Evolutionary conservation across 306 rosid genomes (phyloP).

Genomic region (Lablab purpureus): DNA sequence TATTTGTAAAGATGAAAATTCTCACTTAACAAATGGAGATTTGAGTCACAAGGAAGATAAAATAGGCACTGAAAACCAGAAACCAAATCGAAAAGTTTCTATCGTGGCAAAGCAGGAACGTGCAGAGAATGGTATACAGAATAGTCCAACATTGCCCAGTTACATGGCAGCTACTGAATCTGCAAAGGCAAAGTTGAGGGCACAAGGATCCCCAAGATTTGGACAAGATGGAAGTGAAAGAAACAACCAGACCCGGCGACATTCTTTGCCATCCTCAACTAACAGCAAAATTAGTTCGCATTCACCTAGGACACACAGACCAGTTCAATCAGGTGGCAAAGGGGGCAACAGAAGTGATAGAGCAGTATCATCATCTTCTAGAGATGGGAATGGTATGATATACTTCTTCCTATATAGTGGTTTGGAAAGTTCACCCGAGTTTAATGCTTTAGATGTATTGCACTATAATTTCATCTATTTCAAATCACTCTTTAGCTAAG

Average conservation of each 20-base stretch:
- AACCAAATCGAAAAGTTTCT: constrained; percentile 68
- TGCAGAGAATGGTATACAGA: constrained; percentile 75
- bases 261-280: constrained; percentile 82
- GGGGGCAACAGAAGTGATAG: constrained; percentile 67
- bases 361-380: constrained; percentile 56
- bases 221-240: constrained; percentile 73
- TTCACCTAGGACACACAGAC: constrained; percentile 90
- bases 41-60: constrained; percentile 72
- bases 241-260: constrained; percentile 71
- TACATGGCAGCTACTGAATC: constrained; percentile 99
- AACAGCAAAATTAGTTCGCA: constrained; percentile 86
- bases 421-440: constrained; percentile 12
- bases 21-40: constrained; percentile 62
- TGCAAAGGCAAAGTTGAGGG: constrained; percentile 96
- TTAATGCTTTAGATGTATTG: constrained; percentile 11
- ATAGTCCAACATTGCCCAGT: constrained; percentile 84
- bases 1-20: constrained; percentile 59
- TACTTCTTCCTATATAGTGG: constrained; percentile 15
- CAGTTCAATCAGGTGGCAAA: constrained; percentile 75
- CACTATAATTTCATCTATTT: background rate
- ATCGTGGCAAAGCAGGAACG: constrained; percentile 77
- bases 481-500: background rate
- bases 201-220: constrained; percentile 90
- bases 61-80: constrained; percentile 69
- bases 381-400: constrained; percentile 82